Evolutionary conservation across 208 protist genomes (phyloP).

Genomic region (Trichomonas vaginalis): DNA sequence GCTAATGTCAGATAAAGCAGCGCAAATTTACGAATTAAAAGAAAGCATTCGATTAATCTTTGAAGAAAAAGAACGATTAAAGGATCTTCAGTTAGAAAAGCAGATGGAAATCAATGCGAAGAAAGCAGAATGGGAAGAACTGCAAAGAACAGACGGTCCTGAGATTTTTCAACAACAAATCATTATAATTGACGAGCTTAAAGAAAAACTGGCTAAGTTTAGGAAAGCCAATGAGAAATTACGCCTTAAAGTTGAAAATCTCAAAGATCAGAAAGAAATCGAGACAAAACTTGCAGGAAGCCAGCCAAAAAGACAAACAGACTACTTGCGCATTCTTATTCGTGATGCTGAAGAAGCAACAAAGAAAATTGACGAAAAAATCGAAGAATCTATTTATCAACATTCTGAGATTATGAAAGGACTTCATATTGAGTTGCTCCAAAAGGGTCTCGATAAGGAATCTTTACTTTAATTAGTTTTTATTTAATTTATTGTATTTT

Average conservation of each 20-base stretch:
- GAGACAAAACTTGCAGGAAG: neutral
- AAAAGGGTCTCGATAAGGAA: neutral
- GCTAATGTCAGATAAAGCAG: neutral
- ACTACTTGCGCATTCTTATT: neutral
- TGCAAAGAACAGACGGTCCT: neutral
- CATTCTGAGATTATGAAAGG: neutral
- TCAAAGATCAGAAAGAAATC: neutral
- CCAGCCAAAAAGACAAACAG: neutral
- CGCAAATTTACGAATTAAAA: neutral
- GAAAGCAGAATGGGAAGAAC: neutral
- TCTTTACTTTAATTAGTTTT: too few species aligned
- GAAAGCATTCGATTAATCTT: neutral
- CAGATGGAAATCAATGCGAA: neutral
- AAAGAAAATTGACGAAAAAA: neutral
- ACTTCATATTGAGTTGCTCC: neutral
- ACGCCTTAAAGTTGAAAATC: neutral
- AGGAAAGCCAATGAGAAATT: neutral
- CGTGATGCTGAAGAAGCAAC: neutral
- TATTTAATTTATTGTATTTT: too few species aligned
- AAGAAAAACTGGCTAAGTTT: neutral
- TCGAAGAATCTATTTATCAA: neutral
- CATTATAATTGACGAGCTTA: neutral
- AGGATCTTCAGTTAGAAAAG: neutral
- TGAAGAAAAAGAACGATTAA: neutral
- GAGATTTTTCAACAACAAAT: neutral